Conservation (phyloP, 78 protist genomes). For the Guillardia theta region DNA sequence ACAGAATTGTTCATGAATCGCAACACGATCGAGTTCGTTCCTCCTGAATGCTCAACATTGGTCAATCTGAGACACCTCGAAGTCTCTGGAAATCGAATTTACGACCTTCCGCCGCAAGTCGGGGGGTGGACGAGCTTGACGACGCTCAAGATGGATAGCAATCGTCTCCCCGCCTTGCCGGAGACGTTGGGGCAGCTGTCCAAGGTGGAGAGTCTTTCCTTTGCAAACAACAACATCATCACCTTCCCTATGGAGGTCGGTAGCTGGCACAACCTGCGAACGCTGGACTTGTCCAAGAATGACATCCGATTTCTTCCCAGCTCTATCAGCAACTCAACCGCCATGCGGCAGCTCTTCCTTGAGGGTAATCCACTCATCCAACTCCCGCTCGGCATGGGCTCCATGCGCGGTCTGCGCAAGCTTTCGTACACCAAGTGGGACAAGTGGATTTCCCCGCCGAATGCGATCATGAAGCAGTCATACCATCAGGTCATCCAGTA, state of each 20-base stretch:
- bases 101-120: not conserved
- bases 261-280: not conserved
- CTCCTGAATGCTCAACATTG: not conserved
- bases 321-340: not conserved
- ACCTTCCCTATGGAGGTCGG: not conserved
- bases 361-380: not conserved
- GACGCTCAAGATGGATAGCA: not conserved
- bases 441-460: constrained; percentile 14
- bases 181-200: not conserved
- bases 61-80: not conserved
- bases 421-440: not conserved
- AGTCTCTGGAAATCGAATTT: not conserved
- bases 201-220: not conserved
- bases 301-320: not conserved
- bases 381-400: not conserved
- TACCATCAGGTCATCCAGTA: not conserved
- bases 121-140: not conserved
- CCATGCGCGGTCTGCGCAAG: not conserved
- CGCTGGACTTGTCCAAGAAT: not conserved
- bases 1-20: not conserved
- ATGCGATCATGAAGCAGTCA: not conserved
- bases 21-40: not conserved
- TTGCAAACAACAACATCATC: not conserved
- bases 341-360: not conserved
- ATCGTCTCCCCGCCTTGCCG: not conserved